Base-by-base conservation (phyloP, 805 yeast species). In the Zygoascus flipseniorum region DNA sequence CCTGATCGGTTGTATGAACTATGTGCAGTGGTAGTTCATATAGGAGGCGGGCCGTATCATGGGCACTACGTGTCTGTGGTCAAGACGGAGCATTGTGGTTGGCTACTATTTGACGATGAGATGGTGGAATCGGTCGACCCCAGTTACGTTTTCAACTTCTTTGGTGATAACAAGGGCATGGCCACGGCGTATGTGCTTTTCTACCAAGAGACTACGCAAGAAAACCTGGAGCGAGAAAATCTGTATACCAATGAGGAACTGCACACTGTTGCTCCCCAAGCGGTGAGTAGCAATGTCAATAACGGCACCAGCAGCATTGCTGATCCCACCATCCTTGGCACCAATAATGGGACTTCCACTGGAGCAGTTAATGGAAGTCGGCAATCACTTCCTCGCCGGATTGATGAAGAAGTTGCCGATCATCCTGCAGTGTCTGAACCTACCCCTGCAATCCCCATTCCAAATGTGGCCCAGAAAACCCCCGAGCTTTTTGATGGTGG, bases 41-140 rank as follows among this genome's bases (percentile, higher is more conserved):
- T 93, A 60, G 99, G 99, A 5, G 95, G 97, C 3, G 97, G 98
- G 0, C 97, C 98, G 1, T 89, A 89, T 72, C 97, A 90, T 69
- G 99, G 99, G 0, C 99, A 93, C 66, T 93, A 93, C 67, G 92
- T 93, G 9, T 78, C 96, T 0, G 72, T 93, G 5, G 85, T 93
- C 55, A 89, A 89, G 64, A 84, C 89, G 5, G 82, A 79, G 52
- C 75, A 78, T 20, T 79, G 80, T 43, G 90, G 96, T 0, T 93
- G 99, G 99, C 71, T 93, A 31, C 70, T 93, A 54, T 93, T 87
- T 70, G 99, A 93, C 66, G 99, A 93, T 67, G 98, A 93, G 67
- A 83, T 93, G 5, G 97, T 92, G 1, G 97, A 92, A 65, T 72
- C 85, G 14, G 89, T 93, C 9, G 89, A 84, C 59, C 96, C 89